phyloP scores from a whole-genome alignment of 1,284 basidiomycete genomes.

The Puccinia polysora region DNA sequence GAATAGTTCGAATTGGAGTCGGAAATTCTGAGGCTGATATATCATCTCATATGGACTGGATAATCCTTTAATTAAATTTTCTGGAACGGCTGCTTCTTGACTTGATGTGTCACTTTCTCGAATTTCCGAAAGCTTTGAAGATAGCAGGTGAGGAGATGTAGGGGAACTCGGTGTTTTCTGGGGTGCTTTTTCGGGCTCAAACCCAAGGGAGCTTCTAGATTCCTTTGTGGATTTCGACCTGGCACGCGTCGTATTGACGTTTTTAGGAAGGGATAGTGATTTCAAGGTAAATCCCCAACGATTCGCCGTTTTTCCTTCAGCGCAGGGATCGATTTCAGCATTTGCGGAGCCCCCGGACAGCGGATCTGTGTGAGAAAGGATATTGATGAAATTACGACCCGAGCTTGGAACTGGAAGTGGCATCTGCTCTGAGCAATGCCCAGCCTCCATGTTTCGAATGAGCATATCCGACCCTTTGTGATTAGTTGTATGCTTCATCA shows the following conservation, averaged over 20 bases:
- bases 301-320: neutral
- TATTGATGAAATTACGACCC: too few species aligned
- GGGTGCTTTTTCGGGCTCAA: neutral
- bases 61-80: constrained; percentile 18
- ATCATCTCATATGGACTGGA: constrained; percentile 17
- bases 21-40: neutral
- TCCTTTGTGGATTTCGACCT: neutral
- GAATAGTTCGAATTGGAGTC: constrained; percentile 1
- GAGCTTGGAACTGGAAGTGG: too few species aligned
- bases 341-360: too few species aligned
- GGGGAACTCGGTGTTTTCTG: constrained; percentile 1
- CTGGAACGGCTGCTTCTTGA: constrained; percentile 7
- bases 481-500: too few species aligned
- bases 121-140: neutral
- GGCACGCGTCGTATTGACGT: neutral
- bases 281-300: constrained; percentile 21
- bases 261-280: constrained; percentile 14
- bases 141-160: constrained; percentile 2
- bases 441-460: too few species aligned
- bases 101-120: neutral
- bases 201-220: neutral
- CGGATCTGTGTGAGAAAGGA: too few species aligned
- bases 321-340: neutral
- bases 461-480: too few species aligned
- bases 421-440: too few species aligned